Evolutionary conservation across 352 stramenopile species (phyloP), one percentile per base, ranked within the genome.

Genomic region (Aphanomyces astaci): DNA sequence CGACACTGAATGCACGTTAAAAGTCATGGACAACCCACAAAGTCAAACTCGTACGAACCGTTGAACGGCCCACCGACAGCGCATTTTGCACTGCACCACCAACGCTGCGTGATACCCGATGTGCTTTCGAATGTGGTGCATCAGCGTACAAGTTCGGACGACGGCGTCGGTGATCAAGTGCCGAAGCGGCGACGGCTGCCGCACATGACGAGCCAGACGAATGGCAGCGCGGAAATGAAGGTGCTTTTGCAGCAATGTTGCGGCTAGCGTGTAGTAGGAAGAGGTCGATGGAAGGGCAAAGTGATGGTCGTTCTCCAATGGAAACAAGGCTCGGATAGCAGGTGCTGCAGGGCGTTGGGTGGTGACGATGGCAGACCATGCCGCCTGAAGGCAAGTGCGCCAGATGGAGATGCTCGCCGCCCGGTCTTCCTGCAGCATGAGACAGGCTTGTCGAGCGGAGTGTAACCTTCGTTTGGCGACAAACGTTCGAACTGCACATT

Each of bases 91-190:
- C 33, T 68, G 62, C 2, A 68, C 7, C 10, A 51, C 33, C 1
- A 68, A 2, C 4, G 43, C 62, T 3, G 62, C 62, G n/a, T 32
- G 10, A 11, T 0, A 19, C 9, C 39, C 30, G n/a, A 68, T 11
- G 17, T 30, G 28, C n/a, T 22, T 28, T 22, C 62, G 49, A 33
- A 62, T 28, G 3, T 25, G 17, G 27, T 60, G 27, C 15, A 68
- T 3, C 15, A 59, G 3, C 13, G n/a, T 24, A 25, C n/a, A 59
- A 0, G 62, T 68, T 10, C 4, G 27, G 32, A 59, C 48, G 30
- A 68, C 62, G 32, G 62, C 62, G 13, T 27, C 43, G 2, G 30
- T 24, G 31, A 68, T 48, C 5, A 68, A 59, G 31, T 19, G 62
- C 17, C 17, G 17, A 24, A 68, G 62, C 10, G 28, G 43, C 17